Evolutionary conservation across 148 eudicot genomes (phyloP), one percentile per base, ranked within the genome.

Genomic region (Camellia lanceoleosa): DNA sequence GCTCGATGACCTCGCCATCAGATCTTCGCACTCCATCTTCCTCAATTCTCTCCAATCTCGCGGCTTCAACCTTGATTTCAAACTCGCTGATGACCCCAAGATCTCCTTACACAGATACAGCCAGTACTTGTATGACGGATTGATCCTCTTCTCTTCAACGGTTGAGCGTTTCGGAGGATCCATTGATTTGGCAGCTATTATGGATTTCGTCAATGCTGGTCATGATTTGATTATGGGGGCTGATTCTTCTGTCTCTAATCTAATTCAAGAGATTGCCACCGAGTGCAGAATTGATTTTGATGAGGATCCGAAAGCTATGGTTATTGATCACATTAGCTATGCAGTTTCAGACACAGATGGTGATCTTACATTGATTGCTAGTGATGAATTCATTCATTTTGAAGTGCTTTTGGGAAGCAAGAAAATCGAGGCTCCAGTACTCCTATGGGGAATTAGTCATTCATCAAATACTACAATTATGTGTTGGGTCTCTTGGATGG

Each of bases 281-380:
- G 93, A 90, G 54, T 85, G 91, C 67, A 91, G 93, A 79, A 89
- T 88, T 71, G 91, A 90, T 74, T 90, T 90, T 70, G 93, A 88
- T 51, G 93, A 90, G 93, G 88, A 88, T 62, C 75, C 88, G 47
- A 68, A 80, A 14, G 88, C 91, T 23, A 58, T 87, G 86, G 89
- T 85, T 75, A 77, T 88, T 70, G 93, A 90, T 74, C 93, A 90
- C 75, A 88, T 88, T 23, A 85, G 87, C 86, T 88, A 88, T 82
- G 88, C 91, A 12, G 75, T 90, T 62, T 90, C 91, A 46, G 75
- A 76, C 38, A 71, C 73, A 19, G 91, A 88, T 78, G 93, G 93
- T 16, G 89, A 83, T 77, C 91, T 88, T 80, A 88, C 93, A 10
- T 77, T 90, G 80, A 79, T 90, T 79, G 91, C 88, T 12, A 70